These are phyloP conservation scores for Suhomyces terraborum DNA, from an alignment of 1,139 yeast genomes.

Conservation along the genomic window DNA sequence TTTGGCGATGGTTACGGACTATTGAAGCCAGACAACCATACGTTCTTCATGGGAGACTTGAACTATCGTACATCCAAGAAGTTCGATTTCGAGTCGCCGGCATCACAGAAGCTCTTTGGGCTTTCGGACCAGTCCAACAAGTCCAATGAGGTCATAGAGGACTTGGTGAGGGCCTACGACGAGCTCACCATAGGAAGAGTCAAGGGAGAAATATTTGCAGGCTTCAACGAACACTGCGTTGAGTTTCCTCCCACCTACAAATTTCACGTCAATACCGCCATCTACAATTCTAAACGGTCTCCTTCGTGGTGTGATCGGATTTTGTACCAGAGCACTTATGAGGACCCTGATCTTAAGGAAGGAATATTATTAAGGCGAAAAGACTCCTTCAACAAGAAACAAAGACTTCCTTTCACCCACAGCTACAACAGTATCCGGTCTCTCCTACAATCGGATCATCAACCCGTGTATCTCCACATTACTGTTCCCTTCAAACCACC, in stretches of 20 bases:
- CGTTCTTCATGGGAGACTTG: slow-evolving; percentile 79
- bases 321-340: slow-evolving; percentile 55
- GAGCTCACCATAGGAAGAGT: slow-evolving; percentile 55
- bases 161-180: slow-evolving; percentile 46
- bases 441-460: slow-evolving; percentile 44
- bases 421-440: slow-evolving; percentile 44
- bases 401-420: slow-evolving; percentile 28
- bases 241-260: slow-evolving; percentile 78
- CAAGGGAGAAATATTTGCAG: slow-evolving; percentile 52
- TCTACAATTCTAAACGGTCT: slow-evolving; percentile 58
- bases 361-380: slow-evolving; percentile 9
- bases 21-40: slow-evolving; percentile 57
- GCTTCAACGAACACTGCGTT: slow-evolving; percentile 65
- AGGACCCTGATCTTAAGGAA: slow-evolving; percentile 13
- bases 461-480: slow-evolving; percentile 46
- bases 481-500: slow-evolving; percentile 49
- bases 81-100: slow-evolving; percentile 15
- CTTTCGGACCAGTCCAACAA: slow-evolving; percentile 10
- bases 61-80: slow-evolving; percentile 65
- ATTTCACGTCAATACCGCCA: slow-evolving; percentile 49
- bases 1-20: slow-evolving; percentile 62
- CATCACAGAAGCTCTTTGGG: slow-evolving; percentile 5
- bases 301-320: slow-evolving; percentile 95
- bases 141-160: slow-evolving; percentile 20
- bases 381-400: slow-evolving; percentile 7